These are phyloP conservation scores for Phanerodontia chrysosporium DNA, from an alignment of 768 basidiomycete genomes.

Conservation along the genomic window DNA sequence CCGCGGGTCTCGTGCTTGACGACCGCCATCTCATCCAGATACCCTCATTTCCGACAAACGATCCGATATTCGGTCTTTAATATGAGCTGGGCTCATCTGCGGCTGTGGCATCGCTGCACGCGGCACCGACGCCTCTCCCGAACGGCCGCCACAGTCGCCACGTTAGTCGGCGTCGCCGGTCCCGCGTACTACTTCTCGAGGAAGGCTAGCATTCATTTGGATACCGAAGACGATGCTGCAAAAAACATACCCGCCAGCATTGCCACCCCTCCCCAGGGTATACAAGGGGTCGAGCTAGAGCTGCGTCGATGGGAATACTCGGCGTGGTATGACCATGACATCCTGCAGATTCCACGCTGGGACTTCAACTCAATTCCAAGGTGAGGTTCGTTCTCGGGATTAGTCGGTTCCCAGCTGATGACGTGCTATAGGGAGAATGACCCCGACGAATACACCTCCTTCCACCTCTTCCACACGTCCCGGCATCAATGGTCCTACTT, in stretches of 20 bases:
- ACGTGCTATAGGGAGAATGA: background rate
- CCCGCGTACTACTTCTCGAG: background rate
- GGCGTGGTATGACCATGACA: background rate
- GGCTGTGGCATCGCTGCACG: background rate
- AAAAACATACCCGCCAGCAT: background rate
- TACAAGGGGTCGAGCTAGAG: background rate
- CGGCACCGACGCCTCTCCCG: background rate
- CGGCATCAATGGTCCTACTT: constrained; percentile 30
- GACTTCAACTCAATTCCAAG: background rate
- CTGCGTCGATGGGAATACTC: background rate
- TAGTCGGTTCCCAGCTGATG: background rate
- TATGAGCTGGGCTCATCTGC: background rate
- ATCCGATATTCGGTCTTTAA: too few relatives aligned
- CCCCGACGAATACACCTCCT: background rate
- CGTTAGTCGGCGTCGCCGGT: background rate
- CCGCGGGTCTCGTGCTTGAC: background rate
- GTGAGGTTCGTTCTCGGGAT: background rate
- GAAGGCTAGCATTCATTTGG: background rate
- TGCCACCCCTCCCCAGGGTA: background rate
- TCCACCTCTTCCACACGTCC: constrained; percentile 9
- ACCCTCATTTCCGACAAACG: too few relatives aligned
- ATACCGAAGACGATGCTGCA: background rate
- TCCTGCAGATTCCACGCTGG: background rate
- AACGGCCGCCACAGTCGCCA: background rate
- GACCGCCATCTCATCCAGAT: background rate